These are phyloP conservation scores for Paraphaeosphaeria minitans DNA, from an alignment of 2,329 filamentous ascomycete genomes.

Conservation along the genomic window DNA sequence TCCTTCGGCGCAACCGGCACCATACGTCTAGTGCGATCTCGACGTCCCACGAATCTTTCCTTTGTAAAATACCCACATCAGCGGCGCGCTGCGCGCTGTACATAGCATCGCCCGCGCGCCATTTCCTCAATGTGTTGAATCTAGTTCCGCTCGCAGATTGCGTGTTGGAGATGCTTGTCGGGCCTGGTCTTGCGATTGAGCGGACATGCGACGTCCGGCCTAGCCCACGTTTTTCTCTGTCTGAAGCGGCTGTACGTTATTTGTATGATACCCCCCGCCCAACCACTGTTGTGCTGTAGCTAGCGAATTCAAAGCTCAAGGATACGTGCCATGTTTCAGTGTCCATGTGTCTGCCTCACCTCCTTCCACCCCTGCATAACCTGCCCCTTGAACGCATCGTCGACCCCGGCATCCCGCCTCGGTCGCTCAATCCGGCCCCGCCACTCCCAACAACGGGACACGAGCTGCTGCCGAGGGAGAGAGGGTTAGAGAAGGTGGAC, in stretches of 20 bases:
- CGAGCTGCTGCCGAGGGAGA: too few species aligned
- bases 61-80: slow-evolving; percentile 23
- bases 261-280: slow-evolving; percentile 3
- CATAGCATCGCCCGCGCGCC: not conserved
- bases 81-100: not conserved
- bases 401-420: too few species aligned
- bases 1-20: slow-evolving; percentile 32
- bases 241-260: slow-evolving; percentile 19
- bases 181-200: slow-evolving; percentile 1
- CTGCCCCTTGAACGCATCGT: too few species aligned
- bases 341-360: too few species aligned
- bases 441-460: too few species aligned
- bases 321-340: not conserved
- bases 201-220: not conserved
- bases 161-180: slow-evolving; percentile 8
- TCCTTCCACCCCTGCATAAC: too few species aligned
- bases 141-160: slow-evolving; percentile 10
- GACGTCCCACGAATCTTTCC: slow-evolving; percentile 39
- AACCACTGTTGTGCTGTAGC: not conserved
- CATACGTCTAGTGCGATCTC: slow-evolving; percentile 42
- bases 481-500: too few species aligned
- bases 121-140: slow-evolving; percentile 24
- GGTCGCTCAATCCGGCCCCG: too few species aligned
- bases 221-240: slow-evolving; percentile 1
- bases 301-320: not conserved